phyloP scores from a whole-genome alignment of 2,329 filamentous ascomycete species.

The Botrytis porri region DNA sequence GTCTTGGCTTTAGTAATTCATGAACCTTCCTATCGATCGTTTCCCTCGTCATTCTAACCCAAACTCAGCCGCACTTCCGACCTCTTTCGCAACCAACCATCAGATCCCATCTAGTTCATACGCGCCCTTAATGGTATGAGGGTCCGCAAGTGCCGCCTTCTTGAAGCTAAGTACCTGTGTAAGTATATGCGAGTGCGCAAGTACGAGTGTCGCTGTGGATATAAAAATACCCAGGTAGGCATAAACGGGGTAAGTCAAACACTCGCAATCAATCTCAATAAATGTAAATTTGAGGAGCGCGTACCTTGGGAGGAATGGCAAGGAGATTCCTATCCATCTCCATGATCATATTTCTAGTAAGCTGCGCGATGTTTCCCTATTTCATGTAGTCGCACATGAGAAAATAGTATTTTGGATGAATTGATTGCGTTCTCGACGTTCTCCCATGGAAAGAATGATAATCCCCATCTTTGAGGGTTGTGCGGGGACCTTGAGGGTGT shows the following conservation, averaged over 20 bases:
- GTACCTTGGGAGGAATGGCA: rapidly evolving
- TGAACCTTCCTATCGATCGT: neutral
- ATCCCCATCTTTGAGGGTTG: too few relatives aligned
- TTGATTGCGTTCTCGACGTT: too few relatives aligned
- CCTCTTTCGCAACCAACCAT: neutral
- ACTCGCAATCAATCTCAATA: neutral
- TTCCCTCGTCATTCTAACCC: neutral
- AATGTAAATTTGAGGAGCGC: neutral
- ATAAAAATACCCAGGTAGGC: neutral
- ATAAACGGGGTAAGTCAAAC: neutral
- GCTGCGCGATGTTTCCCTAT: rapidly evolving
- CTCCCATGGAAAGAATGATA: too few relatives aligned
- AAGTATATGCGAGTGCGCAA: neutral
- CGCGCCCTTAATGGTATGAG: too few relatives aligned
- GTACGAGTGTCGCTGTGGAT: rapidly evolving
- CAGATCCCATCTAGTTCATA: neutral
- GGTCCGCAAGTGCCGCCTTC: rapidly evolving
- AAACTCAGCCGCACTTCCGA: neutral
- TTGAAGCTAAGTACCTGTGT: rapidly evolving
- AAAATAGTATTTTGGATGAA: neutral
- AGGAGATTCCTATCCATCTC: neutral
- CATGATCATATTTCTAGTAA: neutral
- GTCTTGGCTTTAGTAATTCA: neutral
- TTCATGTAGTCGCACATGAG: neutral
- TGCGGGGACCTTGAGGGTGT: too few relatives aligned